Evolutionary conservation across 2,329 filamentous ascomycete species (phyloP).

Genomic region (Sclerotinia sclerotiorum): DNA sequence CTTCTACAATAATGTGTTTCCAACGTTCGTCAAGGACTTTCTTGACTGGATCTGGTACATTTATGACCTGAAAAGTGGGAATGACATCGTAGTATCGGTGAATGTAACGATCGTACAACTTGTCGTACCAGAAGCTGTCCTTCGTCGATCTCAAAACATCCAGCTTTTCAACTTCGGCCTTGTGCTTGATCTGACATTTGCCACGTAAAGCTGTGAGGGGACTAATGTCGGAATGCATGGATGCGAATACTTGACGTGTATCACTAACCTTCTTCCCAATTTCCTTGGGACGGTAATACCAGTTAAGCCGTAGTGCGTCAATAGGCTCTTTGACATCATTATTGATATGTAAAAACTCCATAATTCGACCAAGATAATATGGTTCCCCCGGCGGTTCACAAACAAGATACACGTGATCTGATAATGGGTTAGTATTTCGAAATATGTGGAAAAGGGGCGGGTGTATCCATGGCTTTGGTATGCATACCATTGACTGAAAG

Average conservation of each 20-base stretch:
- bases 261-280: conserved; percentile 90
- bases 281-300: conserved; percentile 96
- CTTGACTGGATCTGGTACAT: conserved; percentile 92
- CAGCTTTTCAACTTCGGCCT: conserved; percentile 78
- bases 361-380: conserved; percentile 95
- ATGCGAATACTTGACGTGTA: conserved; percentile 87
- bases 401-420: conserved; percentile 89
- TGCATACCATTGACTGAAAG: conserved; percentile 80
- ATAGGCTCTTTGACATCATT: conserved; percentile 72
- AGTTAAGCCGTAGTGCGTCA: conserved; percentile 90
- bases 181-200: conserved; percentile 88
- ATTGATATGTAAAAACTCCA: conserved; percentile 90
- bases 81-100: conserved; percentile 98
- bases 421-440: conserved; percentile 28
- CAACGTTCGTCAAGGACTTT: conserved; percentile 93
- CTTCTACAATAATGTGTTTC: conserved; percentile 94
- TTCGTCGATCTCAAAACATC: conserved; percentile 81
- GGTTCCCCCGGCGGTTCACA: conserved; percentile 97
- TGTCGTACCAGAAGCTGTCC: conserved; percentile 95
- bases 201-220: conserved; percentile 89
- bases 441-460: background rate
- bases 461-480: conserved; percentile 10
- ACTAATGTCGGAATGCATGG: conserved; percentile 97
- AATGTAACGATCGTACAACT: conserved; percentile 97
- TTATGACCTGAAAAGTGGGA: conserved; percentile 87